Evolutionary conservation across 371 early-diverging fungal genomes (phyloP).

Genomic region (Mortierella sp.): DNA sequence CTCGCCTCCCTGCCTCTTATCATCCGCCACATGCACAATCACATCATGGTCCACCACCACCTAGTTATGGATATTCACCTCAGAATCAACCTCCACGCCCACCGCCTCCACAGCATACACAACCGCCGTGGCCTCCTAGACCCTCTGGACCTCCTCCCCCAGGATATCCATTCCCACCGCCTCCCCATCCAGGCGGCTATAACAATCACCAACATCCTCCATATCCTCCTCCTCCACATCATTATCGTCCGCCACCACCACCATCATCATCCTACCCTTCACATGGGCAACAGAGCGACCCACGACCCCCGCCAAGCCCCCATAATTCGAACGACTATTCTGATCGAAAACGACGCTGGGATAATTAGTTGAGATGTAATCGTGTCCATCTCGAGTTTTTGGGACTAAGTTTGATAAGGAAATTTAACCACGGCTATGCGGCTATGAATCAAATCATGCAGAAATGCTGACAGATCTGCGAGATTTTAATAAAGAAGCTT

Average conservation of each 20-base stretch:
- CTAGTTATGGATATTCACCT: slow-evolving; percentile 23
- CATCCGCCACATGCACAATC: slow-evolving; percentile 1
- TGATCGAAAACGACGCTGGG: slow-evolving; percentile 40
- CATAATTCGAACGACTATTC: slow-evolving; percentile 1
- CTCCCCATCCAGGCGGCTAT: slow-evolving; percentile 4
- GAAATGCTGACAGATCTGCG: background rate
- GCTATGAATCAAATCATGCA: background rate
- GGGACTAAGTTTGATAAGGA: background rate
- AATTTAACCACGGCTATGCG: background rate
- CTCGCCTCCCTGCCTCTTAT: background rate
- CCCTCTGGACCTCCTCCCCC: slow-evolving; percentile 30
- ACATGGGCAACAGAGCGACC: slow-evolving; percentile 10
- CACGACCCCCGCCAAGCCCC: slow-evolving; percentile 3
- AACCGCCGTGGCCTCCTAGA: slow-evolving; percentile 38
- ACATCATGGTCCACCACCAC: slow-evolving; percentile 18
- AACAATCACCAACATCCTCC: slow-evolving; percentile 16
- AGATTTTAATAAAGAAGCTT: slow-evolving; percentile 3
- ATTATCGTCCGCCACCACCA: slow-evolving; percentile 12
- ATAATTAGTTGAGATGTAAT: slow-evolving; percentile 4
- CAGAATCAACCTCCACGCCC: slow-evolving; percentile 24
- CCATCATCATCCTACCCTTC: slow-evolving; percentile 17
- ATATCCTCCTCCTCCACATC: slow-evolving; percentile 26
- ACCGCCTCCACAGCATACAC: slow-evolving; percentile 25
- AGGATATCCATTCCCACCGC: slow-evolving; percentile 19
- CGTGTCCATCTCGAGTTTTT: background rate